Evolutionary conservation across 208 protist genomes (phyloP), one percentile per base, ranked within the genome.

Genomic region (Trypanosoma vivax): DNA sequence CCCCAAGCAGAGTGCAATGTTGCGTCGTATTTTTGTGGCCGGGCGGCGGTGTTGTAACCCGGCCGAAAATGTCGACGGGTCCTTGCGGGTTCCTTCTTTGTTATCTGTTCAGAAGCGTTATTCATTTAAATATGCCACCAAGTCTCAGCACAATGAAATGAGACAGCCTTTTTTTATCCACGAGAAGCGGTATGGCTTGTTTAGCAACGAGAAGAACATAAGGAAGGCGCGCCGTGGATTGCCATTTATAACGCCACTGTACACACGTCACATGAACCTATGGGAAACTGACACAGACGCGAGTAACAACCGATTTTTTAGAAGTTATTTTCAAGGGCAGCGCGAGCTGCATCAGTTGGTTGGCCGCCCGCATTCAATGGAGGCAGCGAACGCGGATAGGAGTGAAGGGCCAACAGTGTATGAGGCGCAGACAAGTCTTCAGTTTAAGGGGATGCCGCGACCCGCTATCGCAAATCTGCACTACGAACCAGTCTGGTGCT

Each of bases 281-380:
- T 93, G 86, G 83, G 82, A 90, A 34, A 86, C 76, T 2, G 86
- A 93, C 65, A 93, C 86, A n/a, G 86, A 93, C 61, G 82, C 82
- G 27, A 75, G 37, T 16, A 90, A 54, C 16, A 93, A 93, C 35
- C 86, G 82, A 16, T 90, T 89, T 46, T 93, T 90, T 31, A 72
- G 82, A 23, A 67, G 49, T 48, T 93, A 90, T 56, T 70, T 87
- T 33, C 82, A 79, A 65, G 79, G 76, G 1, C 76, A 90, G 56
- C 74, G 78, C 1, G 77, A 93, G 63, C 64, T 82, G 33, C 82
- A 93, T 66, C 67, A 70, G 47, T 53, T 93, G 21, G 75, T 88
- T 3, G 82, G 82, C 21, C 70, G 82, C 3, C 77, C 73, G 10
- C 82, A 90, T 56, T 72, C 72, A 52, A 83, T 90, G 51, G 82